phyloP scores from a whole-genome alignment of 805 yeast genomes.

The Brettanomyces custersianus region DNA sequence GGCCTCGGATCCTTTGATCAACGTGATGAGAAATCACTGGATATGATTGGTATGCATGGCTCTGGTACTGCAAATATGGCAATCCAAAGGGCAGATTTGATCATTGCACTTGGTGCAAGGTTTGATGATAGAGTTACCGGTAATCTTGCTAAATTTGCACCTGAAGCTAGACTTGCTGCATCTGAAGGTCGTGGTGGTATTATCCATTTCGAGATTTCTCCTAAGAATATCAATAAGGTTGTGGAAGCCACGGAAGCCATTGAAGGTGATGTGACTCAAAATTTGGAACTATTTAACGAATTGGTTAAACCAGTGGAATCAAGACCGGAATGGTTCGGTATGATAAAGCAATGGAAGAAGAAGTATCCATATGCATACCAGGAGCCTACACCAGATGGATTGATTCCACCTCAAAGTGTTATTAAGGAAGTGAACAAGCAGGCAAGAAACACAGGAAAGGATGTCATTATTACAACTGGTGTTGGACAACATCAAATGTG shows the following conservation, averaged over 20 bases:
- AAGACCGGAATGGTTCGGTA: conserved; percentile 74
- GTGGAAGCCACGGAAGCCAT: conserved; percentile 93
- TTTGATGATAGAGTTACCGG: conserved; percentile 98
- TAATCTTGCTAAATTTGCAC: conserved; percentile 80
- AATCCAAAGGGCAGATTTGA: conserved; percentile 87
- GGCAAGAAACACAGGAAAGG: conserved; percentile 53
- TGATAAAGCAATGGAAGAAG: conserved; percentile 73
- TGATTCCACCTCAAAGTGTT: conserved; percentile 89
- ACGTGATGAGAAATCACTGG: conserved; percentile 79
- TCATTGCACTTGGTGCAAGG: conserved; percentile 92
- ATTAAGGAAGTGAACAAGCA: conserved; percentile 70
- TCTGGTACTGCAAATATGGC: conserved; percentile 91
- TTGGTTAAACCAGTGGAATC: conserved; percentile 51
- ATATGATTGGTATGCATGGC: conserved; percentile 99
- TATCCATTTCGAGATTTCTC: conserved; percentile 89
- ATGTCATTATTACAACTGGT: conserved; percentile 90
- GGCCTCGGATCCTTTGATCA: conserved; percentile 94
- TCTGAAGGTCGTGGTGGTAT: conserved; percentile 88
- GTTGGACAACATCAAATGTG: conserved; percentile 99
- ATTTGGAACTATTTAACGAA: conserved; percentile 67
- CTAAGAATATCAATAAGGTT: conserved; percentile 96
- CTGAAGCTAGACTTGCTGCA: conserved; percentile 86
- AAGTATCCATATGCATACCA: conserved; percentile 81
- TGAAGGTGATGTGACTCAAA: conserved; percentile 89
- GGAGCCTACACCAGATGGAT: conserved; percentile 68